Evolutionary conservation across 257 asterid genomes (phyloP).

Genomic region (Solanum infundibuliforme): DNA sequence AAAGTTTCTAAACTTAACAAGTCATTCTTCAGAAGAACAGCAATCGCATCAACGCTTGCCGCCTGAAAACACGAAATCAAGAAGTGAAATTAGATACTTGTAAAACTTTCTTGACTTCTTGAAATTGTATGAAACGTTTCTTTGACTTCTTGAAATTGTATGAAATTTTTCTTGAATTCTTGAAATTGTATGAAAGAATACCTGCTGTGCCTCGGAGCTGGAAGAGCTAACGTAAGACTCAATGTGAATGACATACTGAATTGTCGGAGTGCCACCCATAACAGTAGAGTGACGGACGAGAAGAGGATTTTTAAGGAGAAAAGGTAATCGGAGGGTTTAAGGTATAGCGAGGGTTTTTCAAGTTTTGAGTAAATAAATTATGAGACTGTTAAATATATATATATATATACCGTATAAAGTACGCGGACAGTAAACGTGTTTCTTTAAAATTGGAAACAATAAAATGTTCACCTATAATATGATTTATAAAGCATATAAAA

Average conservation of each 20-base stretch:
- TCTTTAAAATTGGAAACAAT: not conserved
- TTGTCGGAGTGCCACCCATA: constrained; percentile 29
- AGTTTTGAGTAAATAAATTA: not conserved
- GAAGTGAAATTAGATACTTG: not conserved
- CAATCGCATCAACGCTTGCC: constrained; percentile 50
- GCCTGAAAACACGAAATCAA: constrained; percentile 31
- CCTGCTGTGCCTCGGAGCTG: constrained; percentile 62
- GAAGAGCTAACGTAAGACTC: constrained; percentile 66
- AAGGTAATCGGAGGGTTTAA: constrained; percentile 17
- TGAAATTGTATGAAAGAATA: not conserved
- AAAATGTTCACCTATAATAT: not conserved
- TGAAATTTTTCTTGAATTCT: not conserved
- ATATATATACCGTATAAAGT: not conserved
- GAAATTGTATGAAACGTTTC: not conserved
- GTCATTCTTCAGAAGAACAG: constrained; percentile 51
- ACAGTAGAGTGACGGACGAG: not conserved
- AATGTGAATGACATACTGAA: constrained; percentile 47
- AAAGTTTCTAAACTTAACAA: constrained; percentile 48
- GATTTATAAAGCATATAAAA: not conserved
- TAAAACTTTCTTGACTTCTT: not conserved
- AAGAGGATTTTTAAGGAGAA: not conserved
- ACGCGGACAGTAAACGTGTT: not conserved
- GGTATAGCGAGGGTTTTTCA: constrained; percentile 14
- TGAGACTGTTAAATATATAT: not conserved
- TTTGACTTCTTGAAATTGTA: not conserved